Evolutionary conservation across 2,329 filamentous ascomycete genomes (phyloP), one percentile per base, ranked within the genome.

Genomic region (Alternaria atra): DNA sequence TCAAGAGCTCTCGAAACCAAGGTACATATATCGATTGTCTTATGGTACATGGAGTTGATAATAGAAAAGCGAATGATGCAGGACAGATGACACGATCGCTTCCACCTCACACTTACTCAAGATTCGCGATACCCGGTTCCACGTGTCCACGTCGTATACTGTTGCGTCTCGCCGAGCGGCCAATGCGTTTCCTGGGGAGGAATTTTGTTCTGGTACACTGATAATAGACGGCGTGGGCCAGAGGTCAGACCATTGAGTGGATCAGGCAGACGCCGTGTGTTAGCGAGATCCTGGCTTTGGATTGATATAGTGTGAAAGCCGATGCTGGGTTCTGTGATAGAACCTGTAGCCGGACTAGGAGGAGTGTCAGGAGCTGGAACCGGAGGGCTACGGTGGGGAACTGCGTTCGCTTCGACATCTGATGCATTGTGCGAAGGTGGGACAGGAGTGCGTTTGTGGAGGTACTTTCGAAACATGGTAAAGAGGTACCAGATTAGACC

Each of bases 141-240:
- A 2, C 30, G 27, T 15, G 34, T 39, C 29, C 29, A 25, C 9
- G 17, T 44, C 25, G 20, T 6, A 10, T 39, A 5, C 12, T 32
- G 2, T 4, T 7, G 20, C 13, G 6, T 15, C 15, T 34, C 46
- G 5, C n/a, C 53, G 10, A n/a, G 20, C 1, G 51, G 42, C 20
- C 35, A 59, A 40, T 55, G 51, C 3, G 29, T 29, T 4, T 29
- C 27, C 15, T 59, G 51, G 6, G 42, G 34, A 27, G 17, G n/a
- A n/a, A 48, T 34, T 2, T 42, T 27, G 10, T 39, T 53, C 2
- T 20, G 32, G 10, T 58, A 54, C 4, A 40, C 25, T 2, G 48
- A 30, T 8, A 10, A 9, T 3, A 35, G 32, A 7, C 35, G n/a
- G 2, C 46, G 23, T 2, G 20, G 30, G 1, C 13, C 15, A 34